These are phyloP conservation scores for Metschnikowia borealis DNA, from an alignment of 805 yeast genomes.

Conservation along the genomic window DNA sequence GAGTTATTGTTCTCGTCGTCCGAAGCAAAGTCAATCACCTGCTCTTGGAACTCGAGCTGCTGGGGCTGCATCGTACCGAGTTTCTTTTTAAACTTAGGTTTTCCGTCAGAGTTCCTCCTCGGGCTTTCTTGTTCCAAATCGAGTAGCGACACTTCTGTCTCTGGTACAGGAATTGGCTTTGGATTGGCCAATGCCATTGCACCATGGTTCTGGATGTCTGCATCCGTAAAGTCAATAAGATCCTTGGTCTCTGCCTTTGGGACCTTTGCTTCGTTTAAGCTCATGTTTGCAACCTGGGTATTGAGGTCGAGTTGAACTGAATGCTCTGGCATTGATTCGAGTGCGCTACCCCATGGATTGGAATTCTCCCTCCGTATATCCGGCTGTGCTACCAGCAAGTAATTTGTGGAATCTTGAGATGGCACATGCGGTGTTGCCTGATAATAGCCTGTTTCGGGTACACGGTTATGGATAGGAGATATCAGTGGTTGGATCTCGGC, in stretches of 20 bases:
- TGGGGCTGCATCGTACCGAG: slow-evolving; percentile 27
- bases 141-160: slow-evolving; percentile 10
- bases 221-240: neutral
- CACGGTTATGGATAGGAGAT: neutral
- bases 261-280: neutral
- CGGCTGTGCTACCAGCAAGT: neutral
- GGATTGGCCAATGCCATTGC: neutral
- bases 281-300: neutral
- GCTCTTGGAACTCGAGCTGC: slow-evolving; percentile 35
- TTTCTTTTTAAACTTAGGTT: slow-evolving; percentile 33
- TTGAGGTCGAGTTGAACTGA: neutral
- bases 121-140: slow-evolving; percentile 20
- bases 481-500: neutral
- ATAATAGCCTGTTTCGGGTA: neutral
- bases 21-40: slow-evolving; percentile 44
- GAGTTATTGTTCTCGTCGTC: slow-evolving; percentile 41
- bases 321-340: slow-evolving; percentile 1
- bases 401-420: neutral
- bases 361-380: slow-evolving; percentile 7
- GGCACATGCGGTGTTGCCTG: neutral
- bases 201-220: neutral
- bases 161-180: neutral
- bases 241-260: neutral
- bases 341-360: slow-evolving; percentile 17
- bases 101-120: slow-evolving; percentile 7